A percentile compares a stretch with the other conserved stretches of the same genome.
phyloP scores from a whole-genome alignment of 768 basidiomycete species.

The Cantharellus cinnabarinus region DNA sequence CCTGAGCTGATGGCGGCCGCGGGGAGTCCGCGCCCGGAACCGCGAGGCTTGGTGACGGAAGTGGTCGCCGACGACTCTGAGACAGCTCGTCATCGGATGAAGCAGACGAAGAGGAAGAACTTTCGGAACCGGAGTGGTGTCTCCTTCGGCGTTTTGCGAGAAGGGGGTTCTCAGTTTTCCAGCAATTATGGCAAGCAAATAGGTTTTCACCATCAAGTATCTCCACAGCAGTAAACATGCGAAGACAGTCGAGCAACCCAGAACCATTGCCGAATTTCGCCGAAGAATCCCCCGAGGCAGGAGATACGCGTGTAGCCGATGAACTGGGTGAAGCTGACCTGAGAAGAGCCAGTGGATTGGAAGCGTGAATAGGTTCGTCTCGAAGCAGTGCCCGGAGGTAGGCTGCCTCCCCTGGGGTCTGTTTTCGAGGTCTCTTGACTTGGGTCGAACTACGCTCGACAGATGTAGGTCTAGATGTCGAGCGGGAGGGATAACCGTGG shows the following conservation, averaged over 20 bases:
- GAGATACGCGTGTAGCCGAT: slow-evolving; percentile 22
- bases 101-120: not conserved
- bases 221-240: slow-evolving; percentile 85
- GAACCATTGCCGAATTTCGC: not conserved
- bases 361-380: slow-evolving; percentile 19
- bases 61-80: not conserved
- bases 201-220: slow-evolving; percentile 83
- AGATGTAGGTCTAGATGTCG: slow-evolving; percentile 14
- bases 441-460: not conserved
- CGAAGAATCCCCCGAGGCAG: slow-evolving; percentile 4
- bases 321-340: not conserved
- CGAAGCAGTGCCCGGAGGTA: slow-evolving; percentile 28
- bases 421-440: not conserved
- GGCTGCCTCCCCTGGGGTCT: slow-evolving; percentile 26
- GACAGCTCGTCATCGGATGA: not conserved
- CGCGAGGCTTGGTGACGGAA: no score
- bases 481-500: no score
- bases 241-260: slow-evolving; percentile 37
- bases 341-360: slow-evolving; percentile 17
- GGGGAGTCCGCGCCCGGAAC: no score
- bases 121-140: not conserved
- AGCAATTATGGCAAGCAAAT: slow-evolving; percentile 84
- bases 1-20: no score
- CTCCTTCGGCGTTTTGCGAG: not conserved
- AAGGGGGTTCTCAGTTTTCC: slow-evolving; percentile 56